phyloP scores from a whole-genome alignment of 805 yeast species.

The Pichia gijzeniarum region DNA sequence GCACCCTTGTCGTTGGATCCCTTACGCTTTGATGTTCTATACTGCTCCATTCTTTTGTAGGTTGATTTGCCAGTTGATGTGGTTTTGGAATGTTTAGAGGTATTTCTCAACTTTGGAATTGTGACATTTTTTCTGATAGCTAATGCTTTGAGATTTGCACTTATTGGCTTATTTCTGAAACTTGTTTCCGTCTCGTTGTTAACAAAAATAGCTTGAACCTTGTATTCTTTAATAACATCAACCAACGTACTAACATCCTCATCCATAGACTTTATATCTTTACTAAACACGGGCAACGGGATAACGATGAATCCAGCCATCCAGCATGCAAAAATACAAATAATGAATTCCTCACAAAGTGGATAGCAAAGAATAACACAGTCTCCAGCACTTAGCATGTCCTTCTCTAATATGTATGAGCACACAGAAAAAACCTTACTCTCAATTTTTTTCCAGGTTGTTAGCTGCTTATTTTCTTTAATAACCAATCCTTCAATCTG shows the following conservation, averaged over 20 bases:
- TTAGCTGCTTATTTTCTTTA: conserved; percentile 39
- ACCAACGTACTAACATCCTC: conserved; percentile 70
- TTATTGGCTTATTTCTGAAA: conserved; percentile 61
- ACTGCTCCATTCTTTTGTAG: conserved; percentile 37
- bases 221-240: conserved; percentile 61
- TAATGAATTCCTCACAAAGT: conserved; percentile 76
- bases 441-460: conserved; percentile 74
- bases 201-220: conserved; percentile 64
- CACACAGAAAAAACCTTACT: conserved; percentile 69
- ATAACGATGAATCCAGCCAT: conserved; percentile 72
- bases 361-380: conserved; percentile 77
- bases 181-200: conserved; percentile 69
- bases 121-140: conserved; percentile 20
- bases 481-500: conserved; percentile 34
- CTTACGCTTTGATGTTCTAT: conserved; percentile 16
- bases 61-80: conserved; percentile 30
- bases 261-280: conserved; percentile 45
- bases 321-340: conserved; percentile 83
- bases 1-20: conserved; percentile 30
- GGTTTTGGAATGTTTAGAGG: conserved; percentile 47
- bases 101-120: conserved; percentile 56
- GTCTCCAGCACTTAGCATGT: conserved; percentile 59
- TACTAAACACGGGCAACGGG: conserved; percentile 66
- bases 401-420: conserved; percentile 61
- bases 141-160: conserved; percentile 48